A percentile compares a stretch with the other conserved stretches of the same genome.
Evolutionary conservation across 495 filamentous ascomycete genomes (phyloP).

Genomic region (Talaromyces adpressus): DNA sequence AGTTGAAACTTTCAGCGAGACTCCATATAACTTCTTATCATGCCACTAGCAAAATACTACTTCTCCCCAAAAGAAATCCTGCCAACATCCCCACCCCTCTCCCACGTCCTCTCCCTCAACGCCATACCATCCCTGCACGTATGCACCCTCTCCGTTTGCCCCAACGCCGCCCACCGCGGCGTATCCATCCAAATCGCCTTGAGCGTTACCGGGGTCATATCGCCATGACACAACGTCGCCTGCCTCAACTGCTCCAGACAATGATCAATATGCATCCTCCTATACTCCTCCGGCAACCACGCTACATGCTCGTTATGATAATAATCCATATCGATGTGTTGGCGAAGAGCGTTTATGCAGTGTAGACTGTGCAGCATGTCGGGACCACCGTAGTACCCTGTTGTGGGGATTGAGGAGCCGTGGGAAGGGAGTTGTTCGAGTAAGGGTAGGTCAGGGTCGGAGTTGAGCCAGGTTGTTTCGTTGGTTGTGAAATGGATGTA

Average conservation of each 20-base stretch:
- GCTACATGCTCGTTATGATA: slow-evolving; percentile 8
- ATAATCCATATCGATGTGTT: slow-evolving; percentile 12
- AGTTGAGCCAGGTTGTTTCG: slow-evolving; percentile 5
- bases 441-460: not conserved
- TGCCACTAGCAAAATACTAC: not conserved
- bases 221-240: slow-evolving; percentile 21
- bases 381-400: slow-evolving; percentile 11
- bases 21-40: too few relatives aligned
- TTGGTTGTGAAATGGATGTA: slow-evolving; percentile 7
- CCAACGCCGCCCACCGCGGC: slow-evolving; percentile 11
- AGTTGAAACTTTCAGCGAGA: too few relatives aligned
- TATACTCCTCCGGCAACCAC: slow-evolving; percentile 4
- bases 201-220: slow-evolving; percentile 16
- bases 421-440: not conserved
- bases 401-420: slow-evolving; percentile 4
- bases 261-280: slow-evolving; percentile 16
- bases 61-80: not conserved
- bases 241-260: slow-evolving; percentile 30
- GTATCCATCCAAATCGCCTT: slow-evolving; percentile 8
- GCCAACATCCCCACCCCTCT: not conserved
- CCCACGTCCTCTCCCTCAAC: slow-evolving; percentile 6
- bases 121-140: slow-evolving; percentile 12
- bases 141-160: slow-evolving; percentile 14
- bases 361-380: slow-evolving; percentile 15
- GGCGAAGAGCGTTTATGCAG: slow-evolving; percentile 12